phyloP scores from a whole-genome alignment of 129 eudicot species.

The Chrysanthemum lavandulifolium region DNA sequence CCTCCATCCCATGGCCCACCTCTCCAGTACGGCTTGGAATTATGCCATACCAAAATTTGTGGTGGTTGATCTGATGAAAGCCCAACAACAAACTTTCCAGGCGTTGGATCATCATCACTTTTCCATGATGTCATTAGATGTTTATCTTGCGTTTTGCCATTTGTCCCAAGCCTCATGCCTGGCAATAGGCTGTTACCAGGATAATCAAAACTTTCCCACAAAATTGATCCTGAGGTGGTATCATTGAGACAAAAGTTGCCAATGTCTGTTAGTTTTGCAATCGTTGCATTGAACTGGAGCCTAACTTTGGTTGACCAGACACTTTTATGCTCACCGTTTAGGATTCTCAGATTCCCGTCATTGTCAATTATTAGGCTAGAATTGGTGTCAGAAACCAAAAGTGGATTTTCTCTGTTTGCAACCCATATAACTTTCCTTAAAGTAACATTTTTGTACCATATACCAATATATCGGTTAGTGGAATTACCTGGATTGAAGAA shows the following conservation, averaged over 20 bases:
- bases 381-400: slow-evolving; percentile 1
- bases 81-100: slow-evolving; percentile 16
- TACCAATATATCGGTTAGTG: slow-evolving; percentile 5
- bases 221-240: not conserved
- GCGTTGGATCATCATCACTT: not conserved
- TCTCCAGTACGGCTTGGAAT: slow-evolving; percentile 5
- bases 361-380: slow-evolving; percentile 14
- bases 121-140: slow-evolving; percentile 27
- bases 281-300: slow-evolving; percentile 2
- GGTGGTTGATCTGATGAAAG: slow-evolving; percentile 23
- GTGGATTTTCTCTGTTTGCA: slow-evolving; percentile 28
- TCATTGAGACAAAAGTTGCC: slow-evolving; percentile 25
- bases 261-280: slow-evolving; percentile 22
- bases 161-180: slow-evolving; percentile 16
- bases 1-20: slow-evolving; percentile 29
- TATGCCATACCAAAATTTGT: slow-evolving; percentile 14
- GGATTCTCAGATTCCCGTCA: slow-evolving; percentile 20
- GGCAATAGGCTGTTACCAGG: slow-evolving; percentile 25
- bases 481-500: slow-evolving; percentile 3
- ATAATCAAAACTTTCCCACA: slow-evolving; percentile 10
- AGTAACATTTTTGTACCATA: not conserved
- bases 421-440: slow-evolving; percentile 19
- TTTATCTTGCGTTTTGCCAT: not conserved
- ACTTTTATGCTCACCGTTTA: slow-evolving; percentile 14
- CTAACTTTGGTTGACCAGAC: slow-evolving; percentile 25